Percentiles rank a stretch among this genome's conserved stretches.
Evolutionary conservation across 163 green algal genomes (phyloP).

Genomic region (Volvox carteri): DNA sequence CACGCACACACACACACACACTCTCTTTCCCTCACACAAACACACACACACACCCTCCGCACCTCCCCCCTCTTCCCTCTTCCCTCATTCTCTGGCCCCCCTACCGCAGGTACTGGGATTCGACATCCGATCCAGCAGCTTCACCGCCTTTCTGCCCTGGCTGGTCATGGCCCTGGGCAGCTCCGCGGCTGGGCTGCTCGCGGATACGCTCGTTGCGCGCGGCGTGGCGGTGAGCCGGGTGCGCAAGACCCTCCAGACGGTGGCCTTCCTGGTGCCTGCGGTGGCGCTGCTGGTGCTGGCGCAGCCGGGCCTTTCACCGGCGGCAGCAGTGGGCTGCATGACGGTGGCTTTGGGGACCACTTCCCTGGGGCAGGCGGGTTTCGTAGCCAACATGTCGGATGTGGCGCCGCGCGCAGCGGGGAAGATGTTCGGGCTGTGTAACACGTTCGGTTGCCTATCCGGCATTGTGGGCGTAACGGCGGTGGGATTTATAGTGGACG

Average conservation of each 20-base stretch:
- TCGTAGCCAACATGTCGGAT: slow-evolving; percentile 96
- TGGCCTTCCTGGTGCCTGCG: slow-evolving; percentile 87
- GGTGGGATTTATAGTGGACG: slow-evolving; percentile 88
- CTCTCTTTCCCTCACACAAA: no score
- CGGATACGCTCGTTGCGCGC: slow-evolving; percentile 70
- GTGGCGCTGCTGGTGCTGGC: slow-evolving; percentile 81
- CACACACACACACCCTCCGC: no score
- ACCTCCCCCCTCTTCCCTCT: no score
- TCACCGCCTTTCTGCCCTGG: slow-evolving; percentile 92
- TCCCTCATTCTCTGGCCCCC: background rate
- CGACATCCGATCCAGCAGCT: slow-evolving; percentile 80
- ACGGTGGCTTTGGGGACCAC: slow-evolving; percentile 87
- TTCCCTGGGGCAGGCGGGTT: slow-evolving; percentile 86
- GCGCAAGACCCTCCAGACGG: slow-evolving; percentile 81
- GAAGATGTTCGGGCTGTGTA: slow-evolving; percentile 93
- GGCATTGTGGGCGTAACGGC: slow-evolving; percentile 86
- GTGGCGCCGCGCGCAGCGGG: slow-evolving; percentile 85
- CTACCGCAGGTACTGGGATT: slow-evolving; percentile 76
- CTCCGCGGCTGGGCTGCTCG: slow-evolving; percentile 73
- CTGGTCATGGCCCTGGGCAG: slow-evolving; percentile 89
- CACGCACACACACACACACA: no score
- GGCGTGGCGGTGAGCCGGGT: slow-evolving; percentile 63
- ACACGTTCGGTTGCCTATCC: slow-evolving; percentile 89
- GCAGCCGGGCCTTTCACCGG: slow-evolving; percentile 68
- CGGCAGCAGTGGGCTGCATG: slow-evolving; percentile 72